Base-by-base conservation (phyloP, 2,329 filamentous ascomycete species). In the Aspergillus bombycis region DNA sequence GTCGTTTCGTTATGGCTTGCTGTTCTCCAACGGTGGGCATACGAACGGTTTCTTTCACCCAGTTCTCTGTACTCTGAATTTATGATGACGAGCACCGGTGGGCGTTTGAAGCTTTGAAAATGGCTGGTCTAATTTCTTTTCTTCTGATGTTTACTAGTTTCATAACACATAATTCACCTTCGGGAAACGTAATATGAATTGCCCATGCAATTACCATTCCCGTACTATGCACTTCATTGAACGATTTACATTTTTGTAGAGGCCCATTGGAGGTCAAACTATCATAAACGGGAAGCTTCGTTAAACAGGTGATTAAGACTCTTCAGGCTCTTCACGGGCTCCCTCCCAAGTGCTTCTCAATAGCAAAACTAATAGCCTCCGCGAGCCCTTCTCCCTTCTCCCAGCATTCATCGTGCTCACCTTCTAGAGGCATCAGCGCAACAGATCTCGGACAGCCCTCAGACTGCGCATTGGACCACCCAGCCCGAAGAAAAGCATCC, bases 401-500 rank as follows among this genome's bases (percentile, higher is more conserved):
- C 80, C 80, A 82, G 10, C 78, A 72, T 21, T 80, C 78, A 65
- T 82, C 75, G 72, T 82, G 80, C 23, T 67, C 63, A 12, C 78
- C 79, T 32, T 70, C 66, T 34, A 82, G 68, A 3, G 73, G 41
- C 2, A 83, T 75, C 72, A 70, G 55, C 19, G 81, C 73, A 64
- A 81, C 75, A 71, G 68, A 61, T 57, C 72, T 79, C 77, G 77
- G 74, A 76, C 73, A 72, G 1, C 64, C 60, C 19, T 64, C 46
- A 23, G 58, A 58, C 19, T 62, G 54, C 4, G 11, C 28, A 34
- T 50, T 48, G 56, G 84, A 75, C 83, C 83, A 80, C 73, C 79
- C 71, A 76, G 83, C 74, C 80, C 86, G 75, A 75, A 81, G 75
- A 75, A 83, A 66, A 81, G 83, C 66, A 81, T 83, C 70, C 84